Evolutionary conservation across 2,329 filamentous ascomycete genomes (phyloP).

Genomic region (Talaromyces sp.): DNA sequence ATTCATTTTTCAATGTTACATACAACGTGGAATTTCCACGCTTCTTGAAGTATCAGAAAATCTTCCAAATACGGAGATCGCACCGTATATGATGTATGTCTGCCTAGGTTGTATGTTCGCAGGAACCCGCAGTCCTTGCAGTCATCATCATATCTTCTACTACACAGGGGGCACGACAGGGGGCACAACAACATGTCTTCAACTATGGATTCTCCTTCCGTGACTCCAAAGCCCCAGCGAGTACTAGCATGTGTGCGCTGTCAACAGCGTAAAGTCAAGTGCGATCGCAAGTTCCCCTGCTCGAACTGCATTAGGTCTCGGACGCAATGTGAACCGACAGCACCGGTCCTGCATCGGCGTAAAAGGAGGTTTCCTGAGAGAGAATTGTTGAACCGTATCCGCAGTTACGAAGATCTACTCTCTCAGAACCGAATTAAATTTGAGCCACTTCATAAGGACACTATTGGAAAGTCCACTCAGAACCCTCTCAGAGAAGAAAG

Average conservation of each 20-base stretch:
- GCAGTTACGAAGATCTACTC: slow-evolving; percentile 62
- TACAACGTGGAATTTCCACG: not conserved
- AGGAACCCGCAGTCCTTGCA: not conserved
- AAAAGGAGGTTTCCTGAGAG: slow-evolving; percentile 60
- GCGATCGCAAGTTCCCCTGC: slow-evolving; percentile 68
- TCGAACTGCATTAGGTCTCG: slow-evolving; percentile 60
- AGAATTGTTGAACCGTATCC: slow-evolving; percentile 64
- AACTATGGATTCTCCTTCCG: not conserved
- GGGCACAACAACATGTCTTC: not conserved
- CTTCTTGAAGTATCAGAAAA: not conserved
- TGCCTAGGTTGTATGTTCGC: not conserved
- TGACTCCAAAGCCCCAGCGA: slow-evolving; percentile 10
- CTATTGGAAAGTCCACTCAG: slow-evolving; percentile 15
- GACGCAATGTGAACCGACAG: slow-evolving; percentile 51
- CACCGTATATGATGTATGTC: not conserved
- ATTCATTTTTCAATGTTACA: not conserved
- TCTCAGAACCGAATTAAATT: slow-evolving; percentile 63
- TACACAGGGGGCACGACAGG: not conserved
- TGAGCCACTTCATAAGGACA: slow-evolving; percentile 52
- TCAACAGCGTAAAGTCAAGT: slow-evolving; percentile 70
- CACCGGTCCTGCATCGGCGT: slow-evolving; percentile 49
- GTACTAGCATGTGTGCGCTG: slow-evolving; percentile 59
- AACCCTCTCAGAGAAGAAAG: slow-evolving; percentile 1
- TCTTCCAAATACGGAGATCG: not conserved
- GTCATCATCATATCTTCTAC: not conserved